A percentile compares a stretch with the other conserved stretches of the same genome.
Evolutionary conservation across 106 monocot genomes (phyloP).

Genomic region (Phalaenopsis aphrodite): DNA sequence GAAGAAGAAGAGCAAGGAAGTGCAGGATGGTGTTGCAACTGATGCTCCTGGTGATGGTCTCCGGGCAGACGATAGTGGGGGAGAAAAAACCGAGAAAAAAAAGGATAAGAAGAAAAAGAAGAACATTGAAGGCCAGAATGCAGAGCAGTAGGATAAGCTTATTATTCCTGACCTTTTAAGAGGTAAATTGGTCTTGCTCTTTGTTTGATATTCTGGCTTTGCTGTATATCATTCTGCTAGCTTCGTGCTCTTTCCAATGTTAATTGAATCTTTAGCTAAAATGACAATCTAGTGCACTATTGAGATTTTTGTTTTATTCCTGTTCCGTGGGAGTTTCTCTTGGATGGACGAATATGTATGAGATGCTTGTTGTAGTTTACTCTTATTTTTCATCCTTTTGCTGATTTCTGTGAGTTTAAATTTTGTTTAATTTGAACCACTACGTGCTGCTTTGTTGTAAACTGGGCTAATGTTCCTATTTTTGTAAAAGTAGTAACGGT

Average conservation of each 20-base stretch:
- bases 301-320: background rate
- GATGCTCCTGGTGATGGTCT: background rate
- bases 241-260: background rate
- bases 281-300: background rate
- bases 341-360: background rate
- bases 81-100: conserved; percentile 44
- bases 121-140: conserved; percentile 23
- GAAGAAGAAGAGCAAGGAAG: conserved; percentile 20
- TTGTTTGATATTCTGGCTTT: background rate
- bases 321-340: background rate
- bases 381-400: background rate
- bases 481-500: background rate
- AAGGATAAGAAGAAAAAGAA: conserved; percentile 84
- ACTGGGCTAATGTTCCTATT: background rate
- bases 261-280: background rate
- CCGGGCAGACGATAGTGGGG: conserved; percentile 11
- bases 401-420: background rate
- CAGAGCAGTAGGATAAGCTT: conserved; percentile 11
- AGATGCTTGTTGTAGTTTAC: background rate
- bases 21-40: background rate
- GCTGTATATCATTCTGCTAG: background rate
- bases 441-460: background rate
- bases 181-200: background rate
- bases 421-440: background rate
- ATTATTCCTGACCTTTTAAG: background rate